These are phyloP conservation scores for Platismatia glauca DNA, from an alignment of 495 filamentous ascomycete species.

Conservation along the genomic window DNA sequence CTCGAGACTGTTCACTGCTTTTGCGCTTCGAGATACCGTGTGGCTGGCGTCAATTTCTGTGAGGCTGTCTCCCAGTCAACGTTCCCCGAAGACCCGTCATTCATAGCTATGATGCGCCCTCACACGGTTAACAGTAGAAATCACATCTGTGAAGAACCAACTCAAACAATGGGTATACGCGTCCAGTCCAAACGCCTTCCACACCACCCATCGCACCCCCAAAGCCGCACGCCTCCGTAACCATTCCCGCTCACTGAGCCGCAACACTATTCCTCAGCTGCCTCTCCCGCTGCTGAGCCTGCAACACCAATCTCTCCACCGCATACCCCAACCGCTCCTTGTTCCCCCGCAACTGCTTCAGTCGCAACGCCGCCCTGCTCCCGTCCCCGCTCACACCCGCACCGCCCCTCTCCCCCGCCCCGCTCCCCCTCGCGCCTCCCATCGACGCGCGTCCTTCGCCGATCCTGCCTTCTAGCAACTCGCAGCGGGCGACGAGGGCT, in stretches of 20 bases:
- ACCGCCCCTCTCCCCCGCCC: conserved; percentile 27
- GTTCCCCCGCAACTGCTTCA: conserved; percentile 60
- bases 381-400: conserved; percentile 26
- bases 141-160: neutral
- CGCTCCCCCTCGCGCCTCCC: conserved; percentile 24
- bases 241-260: conserved; percentile 22
- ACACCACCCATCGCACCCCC: neutral
- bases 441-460: conserved; percentile 25
- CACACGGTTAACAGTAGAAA: neutral
- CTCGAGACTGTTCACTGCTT: neutral
- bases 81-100: neutral
- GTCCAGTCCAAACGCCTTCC: too few species aligned
- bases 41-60: neutral
- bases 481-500: conserved; percentile 56
- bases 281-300: conserved; percentile 57
- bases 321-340: conserved; percentile 72
- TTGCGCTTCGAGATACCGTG: neutral
- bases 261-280: conserved; percentile 78
- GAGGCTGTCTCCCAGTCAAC: neutral
- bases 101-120: neutral
- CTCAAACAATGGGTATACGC: conserved; percentile 8
- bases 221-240: neutral
- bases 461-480: conserved; percentile 62
- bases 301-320: conserved; percentile 61
- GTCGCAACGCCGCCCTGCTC: conserved; percentile 47